A percentile compares a stretch with the other conserved stretches of the same genome.
These are phyloP conservation scores for Marchantia polymorpha DNA, from an alignment of 225 moss, liverwort and hornwort genomes.

Conservation along the genomic window DNA sequence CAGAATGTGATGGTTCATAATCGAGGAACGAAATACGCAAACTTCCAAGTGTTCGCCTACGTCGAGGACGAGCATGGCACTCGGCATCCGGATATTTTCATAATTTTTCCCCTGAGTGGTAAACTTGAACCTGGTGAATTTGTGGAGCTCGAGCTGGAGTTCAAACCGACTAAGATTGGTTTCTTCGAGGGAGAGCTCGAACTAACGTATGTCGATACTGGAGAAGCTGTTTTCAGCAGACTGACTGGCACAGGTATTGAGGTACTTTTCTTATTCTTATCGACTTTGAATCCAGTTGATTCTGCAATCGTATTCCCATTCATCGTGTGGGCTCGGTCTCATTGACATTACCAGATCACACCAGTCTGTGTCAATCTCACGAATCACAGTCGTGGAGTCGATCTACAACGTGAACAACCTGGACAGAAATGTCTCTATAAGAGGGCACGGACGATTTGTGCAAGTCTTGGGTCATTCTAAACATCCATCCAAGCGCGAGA, in stretches of 20 bases:
- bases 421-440: too few relatives aligned
- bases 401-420: background rate
- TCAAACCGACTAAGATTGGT: slow-evolving; percentile 52
- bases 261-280: slow-evolving; percentile 26
- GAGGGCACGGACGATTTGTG: too few relatives aligned
- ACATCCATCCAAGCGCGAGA: too few relatives aligned
- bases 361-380: background rate
- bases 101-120: slow-evolving; percentile 44
- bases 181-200: slow-evolving; percentile 60
- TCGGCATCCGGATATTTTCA: slow-evolving; percentile 40
- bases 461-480: too few relatives aligned
- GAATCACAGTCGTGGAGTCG: background rate
- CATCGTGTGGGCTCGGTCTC: background rate
- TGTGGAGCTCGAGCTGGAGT: slow-evolving; percentile 63
- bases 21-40: slow-evolving; percentile 49
- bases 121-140: slow-evolving; percentile 61
- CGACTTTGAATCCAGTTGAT: background rate
- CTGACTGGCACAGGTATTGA: slow-evolving; percentile 43
- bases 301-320: slow-evolving; percentile 22
- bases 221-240: slow-evolving; percentile 36
- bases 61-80: slow-evolving; percentile 19
- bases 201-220: slow-evolving; percentile 28
- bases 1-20: slow-evolving; percentile 86
- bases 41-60: slow-evolving; percentile 43
- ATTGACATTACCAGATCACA: background rate